Evolutionary conservation across 148 eudicot species (phyloP), one percentile per base, ranked within the genome.

Genomic region (Cornus florida): DNA sequence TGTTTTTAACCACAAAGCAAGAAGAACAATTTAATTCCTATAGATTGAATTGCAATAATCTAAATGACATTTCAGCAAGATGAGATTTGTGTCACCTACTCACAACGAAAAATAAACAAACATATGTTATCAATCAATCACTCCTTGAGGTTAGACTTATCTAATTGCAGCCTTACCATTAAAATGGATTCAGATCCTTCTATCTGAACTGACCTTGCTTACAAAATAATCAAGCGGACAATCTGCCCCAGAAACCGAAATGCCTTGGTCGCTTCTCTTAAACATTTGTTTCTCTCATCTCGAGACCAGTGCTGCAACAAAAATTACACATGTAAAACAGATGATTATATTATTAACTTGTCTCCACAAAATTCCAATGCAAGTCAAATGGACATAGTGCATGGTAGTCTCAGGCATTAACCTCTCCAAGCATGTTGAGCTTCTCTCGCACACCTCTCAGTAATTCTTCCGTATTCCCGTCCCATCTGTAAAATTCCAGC

Each of bases 291-390:
- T 83, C 88, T 95, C 83, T 90, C 93, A 76, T 87, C 90, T 32
- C 99, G 92, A 53, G 94, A 73, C 99, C 99, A 95, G 74, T 95
- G 97, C 99, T 95, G 93, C 86, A 92, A 82, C 19, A 35, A 17
- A 73, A 38, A 60, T 53, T 56, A 56, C 60, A 67, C 20, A 46
- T 20, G 32, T 65, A 53, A 77, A 20, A 75, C 46, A 75, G 6
- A 11, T 48, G 14, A 72, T 65, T 28, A 28, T 28, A 28, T 28
- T 14, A 53, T 50, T 1, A 74, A 31, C 46, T 20, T 35, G 24
- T 65, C 32, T 10, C 16, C 33, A 73, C 6, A 78, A 33, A 68
- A 60, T 17, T 28, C 19, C 10, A 23, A 75, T 32, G 78, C 2
- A 14, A 76, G 32, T 7, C 41, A 71, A 14, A 76, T 41, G 72